Evolutionary conservation across 495 filamentous ascomycete genomes (phyloP).

Genomic region (Thozetella sp.): DNA sequence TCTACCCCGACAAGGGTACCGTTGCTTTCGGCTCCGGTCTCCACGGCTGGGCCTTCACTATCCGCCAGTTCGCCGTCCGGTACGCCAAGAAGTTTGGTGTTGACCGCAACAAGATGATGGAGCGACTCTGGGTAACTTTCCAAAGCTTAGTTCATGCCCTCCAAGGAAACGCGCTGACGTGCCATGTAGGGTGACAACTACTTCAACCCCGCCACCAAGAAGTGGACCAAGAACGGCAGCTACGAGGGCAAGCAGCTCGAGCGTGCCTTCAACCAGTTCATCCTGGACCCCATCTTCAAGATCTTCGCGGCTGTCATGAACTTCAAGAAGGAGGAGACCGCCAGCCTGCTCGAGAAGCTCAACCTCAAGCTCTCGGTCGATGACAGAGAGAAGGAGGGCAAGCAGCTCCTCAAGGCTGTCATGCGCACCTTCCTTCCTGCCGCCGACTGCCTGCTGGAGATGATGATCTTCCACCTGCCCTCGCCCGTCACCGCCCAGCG

Average conservation of each 20-base stretch:
- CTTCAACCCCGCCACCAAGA: slow-evolving; percentile 99
- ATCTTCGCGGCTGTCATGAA: slow-evolving; percentile 96
- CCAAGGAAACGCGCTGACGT: slow-evolving; percentile 1
- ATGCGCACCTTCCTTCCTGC: slow-evolving; percentile 99
- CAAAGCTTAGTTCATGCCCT: not conserved
- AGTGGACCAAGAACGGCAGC: slow-evolving; percentile 88
- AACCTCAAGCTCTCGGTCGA: slow-evolving; percentile 84
- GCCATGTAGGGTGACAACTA: slow-evolving; percentile 84
- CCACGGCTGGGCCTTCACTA: slow-evolving; percentile 99
- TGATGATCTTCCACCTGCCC: slow-evolving; percentile 99
- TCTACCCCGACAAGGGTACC: slow-evolving; percentile 95
- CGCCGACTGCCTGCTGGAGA: slow-evolving; percentile 97
- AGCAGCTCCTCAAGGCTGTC: slow-evolving; percentile 93
- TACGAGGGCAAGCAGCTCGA: slow-evolving; percentile 86
- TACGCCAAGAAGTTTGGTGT: slow-evolving; percentile 99
- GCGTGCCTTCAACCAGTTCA: slow-evolving; percentile 99
- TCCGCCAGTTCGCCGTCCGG: slow-evolving; percentile 94
- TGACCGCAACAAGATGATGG: slow-evolving; percentile 99
- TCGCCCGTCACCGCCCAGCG: slow-evolving; percentile 95
- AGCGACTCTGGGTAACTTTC: slow-evolving; percentile 89
- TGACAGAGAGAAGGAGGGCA: slow-evolving; percentile 94
- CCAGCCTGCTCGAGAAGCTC: slow-evolving; percentile 83
- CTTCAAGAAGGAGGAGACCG: slow-evolving; percentile 95
- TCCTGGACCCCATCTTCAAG: slow-evolving; percentile 98
- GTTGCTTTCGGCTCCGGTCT: slow-evolving; percentile 99